Evolutionary conservation across 2,329 filamentous ascomycete genomes (phyloP), one percentile per base, ranked within the genome.

Genomic region (Pseudogymnoascus verrucosus): DNA sequence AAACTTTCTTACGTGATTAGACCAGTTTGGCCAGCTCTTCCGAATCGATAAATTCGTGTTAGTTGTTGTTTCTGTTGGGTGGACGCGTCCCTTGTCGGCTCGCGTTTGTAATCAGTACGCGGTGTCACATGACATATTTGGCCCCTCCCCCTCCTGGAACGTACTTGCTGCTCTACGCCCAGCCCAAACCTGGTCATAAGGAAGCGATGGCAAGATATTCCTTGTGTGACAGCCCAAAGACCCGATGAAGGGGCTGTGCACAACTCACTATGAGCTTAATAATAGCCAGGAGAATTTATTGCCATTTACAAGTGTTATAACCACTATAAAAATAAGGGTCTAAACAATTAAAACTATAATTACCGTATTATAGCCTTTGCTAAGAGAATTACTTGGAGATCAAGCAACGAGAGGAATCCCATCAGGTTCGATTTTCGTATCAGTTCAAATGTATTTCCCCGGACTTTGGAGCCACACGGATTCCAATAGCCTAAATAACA

Each of bases 41-140:
- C 14, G 28, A 14, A 34, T 57, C 21, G 51, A 19, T 57, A 14
- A 19, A 57, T 34, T 34, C 28, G 26, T 34, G 51, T 57, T 57
- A 21, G 51, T 57, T 57, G 51, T 57, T 57, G 51, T 57, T 57
- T 19, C 3, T 12, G 26, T 34, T 34, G 28, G 51, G 51, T 57
- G 51, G 51, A 57, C 51, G 51, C 51, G 51, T 57, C 51, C 51
- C 51, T 34, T 57, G 51, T 57, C 28, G 14, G n/a, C 10, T 57
- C 51, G 51, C 51, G 51, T 34, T 57, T 57, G 51, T 57, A 57
- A 57, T 57, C 51, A 57, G 4, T 57, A 57, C 51, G 51, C 51
- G 51, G 51, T 57, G 51, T 57, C 51, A 57, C 51, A 57, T 57
- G 51, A 57, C 51, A 34, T 34, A 12, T 34, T 19, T 57, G n/a